phyloP scores from a whole-genome alignment of 1,284 basidiomycete genomes.

The Apiotrichum domesticum region DNA sequence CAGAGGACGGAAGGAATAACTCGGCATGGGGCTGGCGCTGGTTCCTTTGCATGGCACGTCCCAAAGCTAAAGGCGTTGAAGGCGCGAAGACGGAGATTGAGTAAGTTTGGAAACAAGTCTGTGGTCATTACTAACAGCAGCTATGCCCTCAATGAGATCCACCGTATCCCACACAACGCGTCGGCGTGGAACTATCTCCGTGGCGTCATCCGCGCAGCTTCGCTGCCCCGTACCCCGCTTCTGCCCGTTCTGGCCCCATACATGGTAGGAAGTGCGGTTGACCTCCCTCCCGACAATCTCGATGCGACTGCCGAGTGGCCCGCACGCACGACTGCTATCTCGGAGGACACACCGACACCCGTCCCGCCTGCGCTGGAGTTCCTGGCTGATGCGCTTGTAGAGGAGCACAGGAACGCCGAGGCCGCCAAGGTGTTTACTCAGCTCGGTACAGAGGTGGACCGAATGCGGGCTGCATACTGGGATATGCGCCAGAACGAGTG shows the following conservation, averaged over 20 bases:
- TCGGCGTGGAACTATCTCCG: slow-evolving; percentile 93
- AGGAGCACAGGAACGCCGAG: slow-evolving; percentile 51
- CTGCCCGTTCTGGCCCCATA: slow-evolving; percentile 62
- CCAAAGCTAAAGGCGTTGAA: slow-evolving; percentile 48
- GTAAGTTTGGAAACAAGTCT: slow-evolving; percentile 62
- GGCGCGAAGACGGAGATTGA: slow-evolving; percentile 51
- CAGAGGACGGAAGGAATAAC: slow-evolving; percentile 83
- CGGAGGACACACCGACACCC: slow-evolving; percentile 61
- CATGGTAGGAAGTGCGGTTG: slow-evolving; percentile 38
- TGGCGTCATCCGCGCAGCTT: slow-evolving; percentile 46
- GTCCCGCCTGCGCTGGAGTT: slow-evolving; percentile 75
- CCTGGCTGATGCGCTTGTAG: slow-evolving; percentile 68
- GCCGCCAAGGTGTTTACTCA: slow-evolving; percentile 62
- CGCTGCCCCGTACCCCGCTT: slow-evolving; percentile 54
- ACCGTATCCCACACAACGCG: slow-evolving; percentile 81
- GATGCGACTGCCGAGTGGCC: slow-evolving; percentile 25
- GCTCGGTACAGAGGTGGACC: slow-evolving; percentile 65
- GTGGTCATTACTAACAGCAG: slow-evolving; percentile 36
- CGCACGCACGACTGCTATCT: slow-evolving; percentile 50
- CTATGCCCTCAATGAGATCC: slow-evolving; percentile 65
- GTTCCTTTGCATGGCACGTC: slow-evolving; percentile 76
- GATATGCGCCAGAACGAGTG: slow-evolving; percentile 27
- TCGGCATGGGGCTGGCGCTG: slow-evolving; percentile 98
- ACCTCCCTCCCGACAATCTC: slow-evolving; percentile 22
- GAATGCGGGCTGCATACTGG: slow-evolving; percentile 55